Percentiles rank a stretch among this genome's conserved stretches.
These are phyloP conservation scores for Melaleuca quinquenervia DNA, from an alignment of 345 rosid species.

Conservation along the genomic window DNA sequence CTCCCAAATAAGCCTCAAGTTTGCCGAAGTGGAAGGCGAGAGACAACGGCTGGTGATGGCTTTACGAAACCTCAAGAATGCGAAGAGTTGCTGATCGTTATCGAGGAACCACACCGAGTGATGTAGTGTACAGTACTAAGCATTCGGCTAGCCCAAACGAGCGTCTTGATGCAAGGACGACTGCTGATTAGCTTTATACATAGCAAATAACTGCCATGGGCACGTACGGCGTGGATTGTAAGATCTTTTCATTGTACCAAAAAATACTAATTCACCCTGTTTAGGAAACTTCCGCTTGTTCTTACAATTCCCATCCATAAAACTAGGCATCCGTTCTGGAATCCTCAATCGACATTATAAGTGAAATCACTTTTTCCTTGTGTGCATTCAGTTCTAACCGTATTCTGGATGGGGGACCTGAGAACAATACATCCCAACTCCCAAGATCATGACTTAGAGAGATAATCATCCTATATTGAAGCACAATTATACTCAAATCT, in stretches of 20 bases:
- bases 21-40: constrained; percentile 44
- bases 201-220: neutral
- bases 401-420: neutral
- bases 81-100: constrained; percentile 2
- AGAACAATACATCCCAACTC: neutral
- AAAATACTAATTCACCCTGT: neutral
- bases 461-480: neutral
- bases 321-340: neutral
- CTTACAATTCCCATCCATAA: neutral
- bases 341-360: neutral
- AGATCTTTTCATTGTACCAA: neutral
- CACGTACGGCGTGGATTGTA: neutral
- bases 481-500: neutral
- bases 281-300: neutral
- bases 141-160: neutral
- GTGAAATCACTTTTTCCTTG: neutral
- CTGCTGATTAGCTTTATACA: neutral
- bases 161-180: neutral
- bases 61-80: constrained; percentile 15
- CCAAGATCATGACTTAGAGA: neutral
- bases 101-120: neutral
- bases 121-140: neutral
- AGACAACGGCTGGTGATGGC: constrained; percentile 34
- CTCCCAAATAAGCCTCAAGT: constrained; percentile 37
- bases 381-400: neutral